These are phyloP conservation scores for Nakataea oryzae DNA, from an alignment of 2,329 filamentous ascomycete species.

Conservation along the genomic window DNA sequence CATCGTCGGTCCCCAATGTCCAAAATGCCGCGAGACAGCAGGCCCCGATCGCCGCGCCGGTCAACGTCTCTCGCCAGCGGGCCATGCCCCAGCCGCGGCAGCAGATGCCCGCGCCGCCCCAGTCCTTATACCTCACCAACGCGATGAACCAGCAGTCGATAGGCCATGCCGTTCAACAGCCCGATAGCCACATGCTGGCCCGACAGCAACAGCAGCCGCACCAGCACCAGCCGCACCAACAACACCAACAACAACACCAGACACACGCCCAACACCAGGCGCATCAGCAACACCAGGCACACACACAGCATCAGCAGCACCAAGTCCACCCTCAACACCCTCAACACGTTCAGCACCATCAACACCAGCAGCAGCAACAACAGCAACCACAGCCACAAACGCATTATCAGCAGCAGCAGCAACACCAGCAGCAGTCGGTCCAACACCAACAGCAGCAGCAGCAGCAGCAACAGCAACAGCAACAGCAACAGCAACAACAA, in stretches of 20 bases:
- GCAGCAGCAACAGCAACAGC: constrained; percentile 8
- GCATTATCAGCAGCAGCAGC: constrained; percentile 11
- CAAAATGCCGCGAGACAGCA: constrained; percentile 30
- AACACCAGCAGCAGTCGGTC: constrained; percentile 11
- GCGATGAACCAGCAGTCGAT: constrained; percentile 21
- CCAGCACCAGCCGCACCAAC: constrained; percentile 13
- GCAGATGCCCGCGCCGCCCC: constrained; percentile 29
- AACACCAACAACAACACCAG: constrained; percentile 11
- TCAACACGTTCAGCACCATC: constrained; percentile 9
- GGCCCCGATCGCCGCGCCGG: constrained; percentile 33
- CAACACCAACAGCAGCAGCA: constrained; percentile 11
- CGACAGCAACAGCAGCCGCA: constrained; percentile 9
- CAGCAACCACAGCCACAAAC: constrained; percentile 1
- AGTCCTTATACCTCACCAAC: constrained; percentile 21
- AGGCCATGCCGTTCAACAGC: constrained; percentile 12
- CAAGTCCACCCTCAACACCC: constrained; percentile 10
- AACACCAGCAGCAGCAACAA: constrained; percentile 3
- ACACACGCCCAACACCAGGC: constrained; percentile 10
- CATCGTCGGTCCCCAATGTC: constrained; percentile 36
- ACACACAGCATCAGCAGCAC: constrained; percentile 7
- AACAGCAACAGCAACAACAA: constrained; percentile 10
- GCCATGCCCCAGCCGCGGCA: constrained; percentile 29
- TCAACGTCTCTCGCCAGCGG: constrained; percentile 32
- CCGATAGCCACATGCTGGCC: neutral
- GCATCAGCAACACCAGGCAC: constrained; percentile 9